A percentile compares a stretch with the other conserved stretches of the same genome.
Conservation (phyloP, 768 basidiomycete genomes). For the Lactarius trivialis region DNA sequence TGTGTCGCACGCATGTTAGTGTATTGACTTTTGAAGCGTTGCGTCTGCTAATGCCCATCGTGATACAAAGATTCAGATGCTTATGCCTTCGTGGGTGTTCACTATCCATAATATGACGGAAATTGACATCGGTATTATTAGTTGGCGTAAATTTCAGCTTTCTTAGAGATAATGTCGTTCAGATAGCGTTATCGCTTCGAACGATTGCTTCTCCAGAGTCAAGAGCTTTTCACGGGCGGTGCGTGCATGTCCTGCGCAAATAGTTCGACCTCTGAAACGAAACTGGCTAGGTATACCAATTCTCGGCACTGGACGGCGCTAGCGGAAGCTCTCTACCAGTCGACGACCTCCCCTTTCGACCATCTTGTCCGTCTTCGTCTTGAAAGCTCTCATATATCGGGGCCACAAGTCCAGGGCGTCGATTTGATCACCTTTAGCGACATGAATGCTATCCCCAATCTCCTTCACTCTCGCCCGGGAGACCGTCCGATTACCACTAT, state of each 20-base stretch:
- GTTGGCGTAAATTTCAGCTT: slow-evolving; percentile 6
- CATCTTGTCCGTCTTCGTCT: slow-evolving; percentile 4
- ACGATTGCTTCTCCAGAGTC: background rate
- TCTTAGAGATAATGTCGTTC: background rate
- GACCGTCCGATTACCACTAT: background rate
- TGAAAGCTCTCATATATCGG: background rate
- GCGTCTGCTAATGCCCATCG: background rate
- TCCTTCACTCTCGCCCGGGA: background rate
- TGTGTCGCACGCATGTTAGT: slow-evolving; percentile 12
- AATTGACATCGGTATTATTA: background rate
- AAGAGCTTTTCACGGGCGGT: slow-evolving; percentile 2
- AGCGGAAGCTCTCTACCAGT: slow-evolving; percentile 3
- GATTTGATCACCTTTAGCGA: background rate
- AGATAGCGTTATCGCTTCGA: background rate
- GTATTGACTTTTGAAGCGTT: background rate
- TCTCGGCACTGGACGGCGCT: background rate
- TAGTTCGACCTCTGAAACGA: background rate
- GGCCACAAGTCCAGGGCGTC: background rate
- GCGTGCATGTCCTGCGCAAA: background rate
- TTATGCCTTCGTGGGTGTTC: slow-evolving; percentile 11
- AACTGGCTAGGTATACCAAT: slow-evolving; percentile 3
- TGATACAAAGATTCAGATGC: slow-evolving; percentile 11
- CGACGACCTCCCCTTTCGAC: slow-evolving; percentile 3
- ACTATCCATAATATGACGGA: background rate
- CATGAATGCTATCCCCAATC: background rate